phyloP scores from a whole-genome alignment of 2,329 filamentous ascomycete species.

The Bipolaris zeicola region DNA sequence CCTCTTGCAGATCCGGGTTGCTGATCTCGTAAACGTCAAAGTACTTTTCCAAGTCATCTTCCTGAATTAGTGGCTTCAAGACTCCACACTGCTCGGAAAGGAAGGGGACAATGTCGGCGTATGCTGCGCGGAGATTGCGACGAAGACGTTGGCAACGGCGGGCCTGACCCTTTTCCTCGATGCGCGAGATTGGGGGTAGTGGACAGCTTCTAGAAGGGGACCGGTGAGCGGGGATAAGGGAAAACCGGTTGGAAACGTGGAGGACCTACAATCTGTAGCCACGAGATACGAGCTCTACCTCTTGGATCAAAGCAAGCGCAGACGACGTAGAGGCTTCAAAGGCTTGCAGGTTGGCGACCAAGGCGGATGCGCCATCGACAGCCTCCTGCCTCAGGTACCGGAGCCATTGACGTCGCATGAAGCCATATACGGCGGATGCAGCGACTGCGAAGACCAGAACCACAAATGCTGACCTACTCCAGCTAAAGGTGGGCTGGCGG shows the following conservation, averaged over 20 bases:
- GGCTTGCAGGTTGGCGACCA: conserved; percentile 76
- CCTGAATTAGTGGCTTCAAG: conserved; percentile 75
- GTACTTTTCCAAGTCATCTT: conserved; percentile 86
- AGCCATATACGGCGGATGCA: conserved; percentile 69
- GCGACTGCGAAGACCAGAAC: conserved; percentile 58
- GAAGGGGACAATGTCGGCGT: conserved; percentile 71
- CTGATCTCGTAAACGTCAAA: conserved; percentile 70
- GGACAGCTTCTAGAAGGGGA: conserved; percentile 72
- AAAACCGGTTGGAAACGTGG: conserved; percentile 10
- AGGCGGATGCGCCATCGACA: conserved; percentile 68
- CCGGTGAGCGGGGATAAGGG: conserved; percentile 25
- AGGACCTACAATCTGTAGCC: conserved; percentile 78
- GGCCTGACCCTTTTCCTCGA: conserved; percentile 81
- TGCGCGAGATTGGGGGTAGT: conserved; percentile 85
- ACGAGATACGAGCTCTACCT: conserved; percentile 92
- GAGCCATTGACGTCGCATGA: conserved; percentile 80
- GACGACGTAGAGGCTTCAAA: conserved; percentile 80
- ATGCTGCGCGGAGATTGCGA: conserved; percentile 71
- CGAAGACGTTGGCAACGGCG: conserved; percentile 82
- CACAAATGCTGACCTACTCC: conserved; percentile 57
- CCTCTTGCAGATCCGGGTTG: conserved; percentile 54
- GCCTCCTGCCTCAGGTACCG: conserved; percentile 77
- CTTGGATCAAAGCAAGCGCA: conserved; percentile 82
- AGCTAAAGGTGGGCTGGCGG: conserved; percentile 60
- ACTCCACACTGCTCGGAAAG: conserved; percentile 72